phyloP scores from a whole-genome alignment of 2,329 filamentous ascomycete genomes.

The Sclerotiophoma versabilis region DNA sequence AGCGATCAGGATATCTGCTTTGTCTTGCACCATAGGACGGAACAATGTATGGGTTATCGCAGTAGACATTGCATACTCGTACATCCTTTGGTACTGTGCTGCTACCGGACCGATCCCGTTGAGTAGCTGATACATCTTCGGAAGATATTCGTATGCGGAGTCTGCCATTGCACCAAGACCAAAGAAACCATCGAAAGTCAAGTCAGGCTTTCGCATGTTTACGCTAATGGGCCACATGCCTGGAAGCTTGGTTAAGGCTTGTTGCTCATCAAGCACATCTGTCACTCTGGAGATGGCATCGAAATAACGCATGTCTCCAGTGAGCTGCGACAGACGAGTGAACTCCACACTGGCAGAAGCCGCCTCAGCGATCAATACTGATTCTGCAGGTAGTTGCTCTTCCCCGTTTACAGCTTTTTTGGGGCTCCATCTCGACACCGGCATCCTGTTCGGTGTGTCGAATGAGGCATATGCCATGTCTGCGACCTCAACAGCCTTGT shows the following conservation, averaged over 20 bases:
- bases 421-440: constrained; percentile 58
- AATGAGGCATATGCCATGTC: constrained; percentile 82
- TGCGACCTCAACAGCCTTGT: constrained; percentile 79
- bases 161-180: constrained; percentile 46
- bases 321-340: constrained; percentile 54
- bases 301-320: constrained; percentile 54
- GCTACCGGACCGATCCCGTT: constrained; percentile 56
- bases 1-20: constrained; percentile 56
- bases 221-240: constrained; percentile 58
- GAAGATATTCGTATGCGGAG: constrained; percentile 50
- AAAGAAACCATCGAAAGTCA: constrained; percentile 49
- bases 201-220: constrained; percentile 48
- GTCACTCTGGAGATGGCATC: constrained; percentile 55
- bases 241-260: constrained; percentile 52
- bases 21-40: constrained; percentile 57
- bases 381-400: constrained; percentile 48
- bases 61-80: constrained; percentile 58
- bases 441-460: constrained; percentile 94
- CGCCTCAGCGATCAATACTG: constrained; percentile 54
- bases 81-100: constrained; percentile 59
- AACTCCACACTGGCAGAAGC: constrained; percentile 57
- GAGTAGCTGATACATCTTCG: constrained; percentile 56
- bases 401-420: constrained; percentile 44
- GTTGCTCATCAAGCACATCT: constrained; percentile 49
- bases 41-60: constrained; percentile 56